Conservation (phyloP, 2,329 filamentous ascomycete species). For the Xylaria sp. region DNA sequence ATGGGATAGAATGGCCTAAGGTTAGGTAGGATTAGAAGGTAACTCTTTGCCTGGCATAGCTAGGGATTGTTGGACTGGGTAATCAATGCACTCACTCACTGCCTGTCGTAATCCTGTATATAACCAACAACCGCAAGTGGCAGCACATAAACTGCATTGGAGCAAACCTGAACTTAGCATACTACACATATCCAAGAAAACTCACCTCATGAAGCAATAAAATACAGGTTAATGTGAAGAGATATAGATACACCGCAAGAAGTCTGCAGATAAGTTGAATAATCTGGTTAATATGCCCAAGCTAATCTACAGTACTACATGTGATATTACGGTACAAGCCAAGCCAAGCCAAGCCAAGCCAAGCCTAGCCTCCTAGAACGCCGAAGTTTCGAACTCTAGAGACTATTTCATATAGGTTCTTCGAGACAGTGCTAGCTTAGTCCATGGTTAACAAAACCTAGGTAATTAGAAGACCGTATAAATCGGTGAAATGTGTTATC, state of each 20-base stretch:
- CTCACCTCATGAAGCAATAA: too few species aligned
- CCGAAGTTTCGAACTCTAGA: slow-evolving; percentile 22
- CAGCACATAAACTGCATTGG: neutral
- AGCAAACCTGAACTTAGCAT: neutral
- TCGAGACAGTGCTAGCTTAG: slow-evolving; percentile 2
- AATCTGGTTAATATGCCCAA: slow-evolving; percentile 34
- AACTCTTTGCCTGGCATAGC: neutral
- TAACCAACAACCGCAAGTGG: neutral
- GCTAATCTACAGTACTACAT: slow-evolving; percentile 40
- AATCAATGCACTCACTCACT: too few species aligned
- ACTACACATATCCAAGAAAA: neutral
- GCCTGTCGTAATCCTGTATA: neutral
- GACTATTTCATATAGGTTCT: slow-evolving; percentile 15
- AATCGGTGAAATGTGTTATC: neutral
- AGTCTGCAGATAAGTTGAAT: slow-evolving; percentile 28
- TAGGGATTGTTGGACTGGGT: neutral
- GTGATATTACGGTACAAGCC: slow-evolving; percentile 31
- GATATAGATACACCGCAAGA: neutral
- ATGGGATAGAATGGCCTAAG: too few species aligned
- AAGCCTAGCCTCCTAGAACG: slow-evolving; percentile 13
- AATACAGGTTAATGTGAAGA: neutral
- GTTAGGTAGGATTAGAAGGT: too few species aligned
- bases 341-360: too few species aligned
- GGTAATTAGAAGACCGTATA: neutral
- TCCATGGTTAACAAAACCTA: neutral